Percentiles rank a stretch among this genome's conserved stretches.
Conservation (phyloP, 768 basidiomycete species). For the Leccinum ochraceum region DNA sequence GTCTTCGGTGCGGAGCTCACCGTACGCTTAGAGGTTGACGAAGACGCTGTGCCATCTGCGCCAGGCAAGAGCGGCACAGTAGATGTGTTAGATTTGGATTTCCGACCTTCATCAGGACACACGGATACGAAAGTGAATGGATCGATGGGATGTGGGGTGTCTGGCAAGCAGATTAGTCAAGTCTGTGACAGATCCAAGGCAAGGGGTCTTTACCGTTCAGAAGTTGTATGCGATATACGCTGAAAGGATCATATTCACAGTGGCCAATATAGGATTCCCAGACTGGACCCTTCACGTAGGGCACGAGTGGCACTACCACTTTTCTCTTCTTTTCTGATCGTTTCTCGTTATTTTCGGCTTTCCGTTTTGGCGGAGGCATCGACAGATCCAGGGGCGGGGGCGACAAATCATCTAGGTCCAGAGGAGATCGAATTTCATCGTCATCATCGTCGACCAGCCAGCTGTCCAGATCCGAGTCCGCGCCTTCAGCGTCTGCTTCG, state of each 20-base stretch:
- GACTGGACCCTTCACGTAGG: conserved; percentile 79
- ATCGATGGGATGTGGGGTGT: conserved; percentile 70
- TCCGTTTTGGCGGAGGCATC: conserved; percentile 60
- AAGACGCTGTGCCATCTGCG: conserved; percentile 18
- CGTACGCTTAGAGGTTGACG: conserved; percentile 29
- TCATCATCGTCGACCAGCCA: conserved; percentile 66
- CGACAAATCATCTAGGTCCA: conserved; percentile 41
- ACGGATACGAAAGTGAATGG: conserved; percentile 74
- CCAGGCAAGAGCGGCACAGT: conserved; percentile 50
- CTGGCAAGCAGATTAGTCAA: conserved; percentile 38
- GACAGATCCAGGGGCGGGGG: conserved; percentile 33
- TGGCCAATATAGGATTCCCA: conserved; percentile 73
- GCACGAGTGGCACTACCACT: conserved; percentile 74
- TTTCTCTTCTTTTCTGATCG: conserved; percentile 69
- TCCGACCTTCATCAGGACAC: conserved; percentile 38
- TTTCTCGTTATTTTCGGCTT: conserved; percentile 50
- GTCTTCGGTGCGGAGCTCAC: conserved; percentile 20
- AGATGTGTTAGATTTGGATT: conserved; percentile 32
- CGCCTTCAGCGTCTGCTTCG: conserved; percentile 59
- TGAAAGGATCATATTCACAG: conserved; percentile 70
- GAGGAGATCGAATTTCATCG: conserved; percentile 58
- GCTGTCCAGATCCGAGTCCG: conserved; percentile 41
- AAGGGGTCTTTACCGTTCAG: conserved; percentile 70
- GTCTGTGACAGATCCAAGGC: conserved; percentile 1
- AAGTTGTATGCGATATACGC: conserved; percentile 72